Conservation (phyloP, 371 early-diverging fungal species). For the Rhizopus arrhizus region DNA sequence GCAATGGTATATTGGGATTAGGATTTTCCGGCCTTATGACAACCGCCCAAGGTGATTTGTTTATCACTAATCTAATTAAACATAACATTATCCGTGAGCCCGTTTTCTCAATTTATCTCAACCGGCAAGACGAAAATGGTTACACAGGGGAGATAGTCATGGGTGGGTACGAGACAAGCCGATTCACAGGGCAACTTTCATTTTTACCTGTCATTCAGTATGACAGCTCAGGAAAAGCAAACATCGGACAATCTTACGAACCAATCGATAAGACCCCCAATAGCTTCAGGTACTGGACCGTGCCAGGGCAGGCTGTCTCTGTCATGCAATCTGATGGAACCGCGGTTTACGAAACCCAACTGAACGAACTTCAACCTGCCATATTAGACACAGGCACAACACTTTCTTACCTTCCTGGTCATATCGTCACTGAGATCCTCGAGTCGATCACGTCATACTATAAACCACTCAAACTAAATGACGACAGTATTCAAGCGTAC, state of each 20-base stretch:
- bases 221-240: constrained; percentile 2
- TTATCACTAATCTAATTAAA: constrained; percentile 31
- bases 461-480: constrained; percentile 5
- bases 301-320: constrained; percentile 25
- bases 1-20: constrained; percentile 48
- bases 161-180: constrained; percentile 56
- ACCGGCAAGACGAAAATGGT: constrained; percentile 19
- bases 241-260: neutral
- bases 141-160: constrained; percentile 53
- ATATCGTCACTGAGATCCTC: constrained; percentile 7
- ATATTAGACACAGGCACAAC: constrained; percentile 42
- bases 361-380: constrained; percentile 17
- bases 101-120: constrained; percentile 43
- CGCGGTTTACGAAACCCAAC: constrained; percentile 13
- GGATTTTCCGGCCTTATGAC: constrained; percentile 32
- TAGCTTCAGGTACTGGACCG: constrained; percentile 36
- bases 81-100: constrained; percentile 33
- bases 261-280: constrained; percentile 8
- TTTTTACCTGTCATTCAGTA: constrained; percentile 38
- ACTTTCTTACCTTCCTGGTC: constrained; percentile 27
- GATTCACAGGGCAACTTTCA: constrained; percentile 46
- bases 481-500: constrained; percentile 16
- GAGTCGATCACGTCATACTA: constrained; percentile 17
- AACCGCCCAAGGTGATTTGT: neutral
- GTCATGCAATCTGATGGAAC: neutral